phyloP scores from a whole-genome alignment of 805 yeast genomes.

The Myxozyma sirexii region DNA sequence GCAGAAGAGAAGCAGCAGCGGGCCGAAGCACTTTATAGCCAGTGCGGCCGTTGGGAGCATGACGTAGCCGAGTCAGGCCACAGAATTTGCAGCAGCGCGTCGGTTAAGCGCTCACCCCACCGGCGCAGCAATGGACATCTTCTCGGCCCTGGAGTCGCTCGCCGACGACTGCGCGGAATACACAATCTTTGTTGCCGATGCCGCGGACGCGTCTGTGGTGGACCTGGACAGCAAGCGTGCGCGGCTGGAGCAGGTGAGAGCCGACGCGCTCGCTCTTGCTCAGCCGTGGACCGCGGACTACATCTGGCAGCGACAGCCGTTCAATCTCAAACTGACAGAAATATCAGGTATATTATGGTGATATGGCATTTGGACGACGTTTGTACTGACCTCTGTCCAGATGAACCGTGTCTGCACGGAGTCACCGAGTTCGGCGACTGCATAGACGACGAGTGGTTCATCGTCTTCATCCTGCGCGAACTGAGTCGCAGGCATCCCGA shows the following conservation, averaged over 20 bases:
- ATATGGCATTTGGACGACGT: not conserved
- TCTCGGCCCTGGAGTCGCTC: slow-evolving; percentile 15
- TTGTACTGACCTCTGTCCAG: slow-evolving; percentile 4
- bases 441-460: slow-evolving; percentile 42
- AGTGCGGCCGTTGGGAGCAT: too few relatives aligned
- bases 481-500: slow-evolving; percentile 27
- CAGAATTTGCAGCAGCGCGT: too few relatives aligned
- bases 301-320: slow-evolving; percentile 38
- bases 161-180: slow-evolving; percentile 28
- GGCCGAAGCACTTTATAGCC: too few relatives aligned
- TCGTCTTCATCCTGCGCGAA: slow-evolving; percentile 37
- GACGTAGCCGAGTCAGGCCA: too few relatives aligned
- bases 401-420: slow-evolving; percentile 36
- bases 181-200: slow-evolving; percentile 14
- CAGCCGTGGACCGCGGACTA: slow-evolving; percentile 28
- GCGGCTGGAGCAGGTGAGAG: slow-evolving; percentile 2
- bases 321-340: slow-evolving; percentile 25
- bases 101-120: not conserved
- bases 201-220: not conserved
- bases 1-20: too few relatives aligned
- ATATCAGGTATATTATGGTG: slow-evolving; percentile 4
- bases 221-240: not conserved
- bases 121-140: slow-evolving; percentile 12
- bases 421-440: slow-evolving; percentile 39
- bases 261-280: slow-evolving; percentile 7